Evolutionary conservation across 352 stramenopile species (phyloP), one percentile per base, ranked within the genome.

Genomic region (Blastocystis sp.): DNA sequence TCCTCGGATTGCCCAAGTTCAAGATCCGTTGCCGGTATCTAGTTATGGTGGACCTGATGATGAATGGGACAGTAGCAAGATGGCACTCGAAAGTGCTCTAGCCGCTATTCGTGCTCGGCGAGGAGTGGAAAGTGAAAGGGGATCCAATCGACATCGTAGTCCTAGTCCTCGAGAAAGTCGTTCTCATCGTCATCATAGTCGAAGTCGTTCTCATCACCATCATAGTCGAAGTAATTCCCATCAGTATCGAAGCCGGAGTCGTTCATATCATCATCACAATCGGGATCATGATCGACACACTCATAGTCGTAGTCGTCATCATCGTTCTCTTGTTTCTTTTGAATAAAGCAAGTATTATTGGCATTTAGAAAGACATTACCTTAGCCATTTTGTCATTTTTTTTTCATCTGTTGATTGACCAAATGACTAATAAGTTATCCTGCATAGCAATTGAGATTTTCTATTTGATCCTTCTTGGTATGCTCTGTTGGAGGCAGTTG

Each of bases 21-120:
- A 14, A 12, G 24, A 66, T 39, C 21, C 49, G 3, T 37, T 83
- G 0, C 71, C 71, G 1, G 71, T 83, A 56, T 37, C 71, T 3
- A 63, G 46, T n/a, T 83, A 83, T 43, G 71, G 71, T 35, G 71
- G 71, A 29, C 71, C 71, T 16, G 71, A 66, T 65, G 71, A 83
- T 43, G 71, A 83, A 49, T 83, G 71, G 71, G 71, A 83, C 49
- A 83, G 71, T 29, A 83, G 71, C 27, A 42, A 52, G 54, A 83
- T 83, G 71, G 71, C 71, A n/a, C 57, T 83, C 5, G 71, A 83
- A 42, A 66, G 46, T 32, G 71, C 71, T 21, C n/a, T 83, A 24
- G 71, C 71, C 19, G 71, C 71, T 16, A 83, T 83, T 51, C 71
- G 58, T 9, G 71, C 71, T 19, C 27, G 71, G 27, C 39, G 46